A percentile compares a stretch with the other conserved stretches of the same genome.
Evolutionary conservation across 2,329 filamentous ascomycete species (phyloP).

Genomic region (Diaporthe vexans): DNA sequence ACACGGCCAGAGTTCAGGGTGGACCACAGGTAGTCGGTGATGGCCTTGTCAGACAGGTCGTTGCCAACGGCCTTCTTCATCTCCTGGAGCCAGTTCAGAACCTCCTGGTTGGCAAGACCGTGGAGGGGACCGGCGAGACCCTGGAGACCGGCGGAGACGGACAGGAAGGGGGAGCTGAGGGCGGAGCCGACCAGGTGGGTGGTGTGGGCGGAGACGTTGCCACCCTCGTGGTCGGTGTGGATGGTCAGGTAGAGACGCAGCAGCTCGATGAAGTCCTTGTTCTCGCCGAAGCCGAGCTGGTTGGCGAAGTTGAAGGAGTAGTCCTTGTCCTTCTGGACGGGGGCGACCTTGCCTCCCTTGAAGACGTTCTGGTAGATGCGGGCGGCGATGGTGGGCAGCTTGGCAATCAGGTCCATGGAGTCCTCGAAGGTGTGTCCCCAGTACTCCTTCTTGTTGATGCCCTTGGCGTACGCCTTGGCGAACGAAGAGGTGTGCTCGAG

Average conservation of each 20-base stretch:
- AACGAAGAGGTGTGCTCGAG: slow-evolving; percentile 99
- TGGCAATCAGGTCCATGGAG: slow-evolving; percentile 99
- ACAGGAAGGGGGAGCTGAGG: slow-evolving; percentile 97
- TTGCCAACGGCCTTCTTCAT: slow-evolving; percentile 97
- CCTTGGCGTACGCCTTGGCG: slow-evolving; percentile 98
- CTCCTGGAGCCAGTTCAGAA: slow-evolving; percentile 98
- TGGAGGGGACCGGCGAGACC: slow-evolving; percentile 98
- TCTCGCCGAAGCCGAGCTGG: slow-evolving; percentile 96
- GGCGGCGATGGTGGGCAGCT: slow-evolving; percentile 97
- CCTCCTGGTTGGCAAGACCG: slow-evolving; percentile 99
- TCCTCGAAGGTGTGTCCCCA: slow-evolving; percentile 99
- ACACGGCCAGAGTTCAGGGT: slow-evolving; percentile 97
- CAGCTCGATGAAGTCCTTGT: slow-evolving; percentile 97
- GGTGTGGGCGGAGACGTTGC: slow-evolving; percentile 98
- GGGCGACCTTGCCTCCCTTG: slow-evolving; percentile 98
- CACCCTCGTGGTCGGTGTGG: slow-evolving; percentile 99
- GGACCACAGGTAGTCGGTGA: slow-evolving; percentile 98
- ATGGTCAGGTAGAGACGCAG: slow-evolving; percentile 99
- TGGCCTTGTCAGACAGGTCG: slow-evolving; percentile 95
- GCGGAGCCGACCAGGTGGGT: slow-evolving; percentile 97
- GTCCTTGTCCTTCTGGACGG: slow-evolving; percentile 98
- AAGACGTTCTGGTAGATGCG: slow-evolving; percentile 99
- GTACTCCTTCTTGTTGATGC: slow-evolving; percentile 99
- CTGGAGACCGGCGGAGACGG: slow-evolving; percentile 95
- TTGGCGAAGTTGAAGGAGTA: slow-evolving; percentile 99